A percentile compares a stretch with the other conserved stretches of the same genome.
Evolutionary conservation across 306 rosid species (phyloP).

Genomic region (Oemleria cerasiformis): DNA sequence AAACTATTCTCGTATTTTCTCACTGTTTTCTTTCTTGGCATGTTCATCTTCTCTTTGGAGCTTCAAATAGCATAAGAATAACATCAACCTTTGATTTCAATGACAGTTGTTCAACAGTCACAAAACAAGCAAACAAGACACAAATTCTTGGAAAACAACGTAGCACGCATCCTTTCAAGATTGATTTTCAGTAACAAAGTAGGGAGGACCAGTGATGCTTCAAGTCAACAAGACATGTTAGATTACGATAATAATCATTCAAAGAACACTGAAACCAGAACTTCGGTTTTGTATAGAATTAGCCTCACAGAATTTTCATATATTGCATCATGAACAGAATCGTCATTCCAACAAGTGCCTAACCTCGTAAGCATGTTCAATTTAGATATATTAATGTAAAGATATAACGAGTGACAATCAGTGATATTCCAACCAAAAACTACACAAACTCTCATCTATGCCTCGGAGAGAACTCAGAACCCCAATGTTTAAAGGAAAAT

Average conservation of each 20-base stretch:
- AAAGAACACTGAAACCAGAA: neutral
- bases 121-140: neutral
- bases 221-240: neutral
- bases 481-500: slow-evolving; percentile 18
- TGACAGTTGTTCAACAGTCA: no score
- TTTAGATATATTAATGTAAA: neutral
- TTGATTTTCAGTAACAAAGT: neutral
- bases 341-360: neutral
- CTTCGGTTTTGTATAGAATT: neutral
- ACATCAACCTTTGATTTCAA: slow-evolving; percentile 1
- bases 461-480: slow-evolving; percentile 25
- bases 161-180: neutral
- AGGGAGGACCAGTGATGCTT: neutral
- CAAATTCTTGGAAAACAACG: neutral
- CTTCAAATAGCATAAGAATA: slow-evolving; percentile 3
- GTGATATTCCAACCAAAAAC: neutral
- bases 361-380: no score
- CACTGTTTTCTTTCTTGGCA: slow-evolving; percentile 29
- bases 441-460: slow-evolving; percentile 3
- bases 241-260: neutral
- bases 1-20: slow-evolving; percentile 23
- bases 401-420: neutral
- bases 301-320: neutral
- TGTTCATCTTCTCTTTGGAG: slow-evolving; percentile 23
- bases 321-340: neutral